Base-by-base conservation (phyloP, 2,329 filamentous ascomycete genomes). In the Xylariaceae sp. region DNA sequence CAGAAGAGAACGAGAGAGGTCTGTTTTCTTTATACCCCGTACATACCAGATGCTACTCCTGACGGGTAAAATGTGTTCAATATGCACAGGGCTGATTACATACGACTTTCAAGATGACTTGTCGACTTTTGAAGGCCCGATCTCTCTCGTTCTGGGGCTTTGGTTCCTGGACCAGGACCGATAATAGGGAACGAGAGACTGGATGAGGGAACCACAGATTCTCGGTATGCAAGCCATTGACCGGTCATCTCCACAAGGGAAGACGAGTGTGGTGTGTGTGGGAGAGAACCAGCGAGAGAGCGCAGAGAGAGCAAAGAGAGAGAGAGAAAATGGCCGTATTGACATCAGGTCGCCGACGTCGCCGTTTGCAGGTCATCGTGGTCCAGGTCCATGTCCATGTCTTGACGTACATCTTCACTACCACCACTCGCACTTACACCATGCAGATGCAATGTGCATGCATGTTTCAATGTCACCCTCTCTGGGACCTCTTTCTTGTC, bases 181-280 rank as follows among this genome's bases (percentile, higher is more conserved):
- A 45, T 1, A 45, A 45, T 45, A 15, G 11, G 49, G 49, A 51
- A 51, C 30, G 13, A 17, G 23, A 9, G 30, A 51, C 11, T 30
- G 23, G 23, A 35, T n/a, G 23, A 3, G 11, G 15, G 49, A 51
- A 51, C 30, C 49, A 23, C 49, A 34, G 34, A 37, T 18, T 50
- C 30, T 57, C 56, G 51, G 50, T 52, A 64, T 64, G 62, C 62
- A 59, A 58, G 62, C 59, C 62, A 62, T 62, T 58, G 57, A 59
- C 56, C 56, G 61, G 58, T 39, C 39, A 30, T 23, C 49, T 35
- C 49, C 49, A 30, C 35, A 35, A 23, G 23, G 23, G 23, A 30
- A 30, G 51, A 35, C 4, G n/a, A 23, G 47, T 9, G 15, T 18
- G 47, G n/a, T 45, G 10, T 45, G 23, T 30, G 23, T 30, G 23